Evolutionary conservation across 805 yeast genomes (phyloP), one percentile per base, ranked within the genome.

Genomic region (Barnettozyma salicaria): DNA sequence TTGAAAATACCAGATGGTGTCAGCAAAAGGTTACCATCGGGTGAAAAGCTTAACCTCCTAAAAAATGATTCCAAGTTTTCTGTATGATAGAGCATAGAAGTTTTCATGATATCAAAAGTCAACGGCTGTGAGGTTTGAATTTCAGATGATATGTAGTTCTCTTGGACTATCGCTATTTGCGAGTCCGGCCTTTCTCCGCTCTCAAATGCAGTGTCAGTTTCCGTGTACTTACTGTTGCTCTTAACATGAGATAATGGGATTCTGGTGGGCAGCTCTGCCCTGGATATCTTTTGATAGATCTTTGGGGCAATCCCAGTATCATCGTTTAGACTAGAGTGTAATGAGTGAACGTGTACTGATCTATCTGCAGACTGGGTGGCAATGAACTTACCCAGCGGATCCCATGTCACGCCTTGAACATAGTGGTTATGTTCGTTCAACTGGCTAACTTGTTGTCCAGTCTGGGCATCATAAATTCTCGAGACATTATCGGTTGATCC

Each of bases 401-500:
- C 98, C 97, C 97, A 92, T 0, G 82, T 68, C 5, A 92, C 90
- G 3, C 99, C 99, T 60, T 92, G 99, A 3, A 92, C 94, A 50
- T 86, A 90, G 58, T 89, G 96, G 32, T 67, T 65, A 59, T 92
- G 97, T 40, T 83, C 86, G 6, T 75, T 74, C 42, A 80, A 65
- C 47, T 76, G 80, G 19, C 66, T 58, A 1, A 81, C 64, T 47
- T 77, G 72, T 21, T 65, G 63, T 0, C 90, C 92, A 2, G 68
- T 68, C 1, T 56, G 51, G 5, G 72, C 74, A 43, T 72, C 70
- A 50, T 78, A 86, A 0, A 90, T 68, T 32, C 95, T 66, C 9
- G 88, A 74, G 7, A 77, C 68, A 50, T 87, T 86, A 60, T 92
- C 97, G 86, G 90, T 87, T 12, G 95, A 80, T 1, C 96, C 97